Percentiles rank a stretch among this genome's conserved stretches.
Conservation (phyloP, 805 yeast genomes). For the Jamesozyma jinghongensis region DNA sequence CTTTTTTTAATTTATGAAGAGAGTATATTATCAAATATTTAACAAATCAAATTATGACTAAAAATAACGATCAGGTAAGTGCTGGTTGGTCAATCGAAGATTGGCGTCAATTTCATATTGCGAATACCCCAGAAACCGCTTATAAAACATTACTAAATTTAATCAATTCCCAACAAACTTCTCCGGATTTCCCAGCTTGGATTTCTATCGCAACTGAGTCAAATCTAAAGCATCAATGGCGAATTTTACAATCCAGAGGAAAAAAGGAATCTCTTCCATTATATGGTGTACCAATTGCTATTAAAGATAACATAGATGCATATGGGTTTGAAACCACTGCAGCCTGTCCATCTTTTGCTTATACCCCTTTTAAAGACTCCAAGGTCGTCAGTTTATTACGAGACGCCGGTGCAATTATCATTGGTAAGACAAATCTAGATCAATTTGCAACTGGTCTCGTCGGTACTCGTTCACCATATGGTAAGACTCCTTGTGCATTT, state of each 20-base stretch:
- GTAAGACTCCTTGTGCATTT: conserved; percentile 76
- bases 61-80: conserved; percentile 8
- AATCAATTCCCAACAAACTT: conserved; percentile 37
- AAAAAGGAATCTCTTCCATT: conserved; percentile 51
- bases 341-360: conserved; percentile 82
- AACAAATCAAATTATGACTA: conserved; percentile 2
- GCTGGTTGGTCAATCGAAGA: conserved; percentile 76
- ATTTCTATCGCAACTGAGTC: conserved; percentile 62
- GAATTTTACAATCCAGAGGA: conserved; percentile 53
- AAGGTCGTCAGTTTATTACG: conserved; percentile 64
- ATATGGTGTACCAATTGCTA: conserved; percentile 92
- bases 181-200: conserved; percentile 79
- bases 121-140: conserved; percentile 54
- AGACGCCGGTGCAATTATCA: conserved; percentile 83
- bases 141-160: conserved; percentile 39
- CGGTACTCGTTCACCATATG: conserved; percentile 93
- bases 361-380: conserved; percentile 62
- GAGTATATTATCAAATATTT: too few relatives aligned
- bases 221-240: conserved; percentile 70
- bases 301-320: conserved; percentile 91
- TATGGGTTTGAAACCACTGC: conserved; percentile 80
- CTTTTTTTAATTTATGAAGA: too few relatives aligned
- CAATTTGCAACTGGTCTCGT: conserved; percentile 97
- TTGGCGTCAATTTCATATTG: conserved; percentile 64
- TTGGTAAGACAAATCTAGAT: conserved; percentile 92